Evolutionary conservation across 768 basidiomycete genomes (phyloP).

Genomic region (Pisolithus tinctorius): DNA sequence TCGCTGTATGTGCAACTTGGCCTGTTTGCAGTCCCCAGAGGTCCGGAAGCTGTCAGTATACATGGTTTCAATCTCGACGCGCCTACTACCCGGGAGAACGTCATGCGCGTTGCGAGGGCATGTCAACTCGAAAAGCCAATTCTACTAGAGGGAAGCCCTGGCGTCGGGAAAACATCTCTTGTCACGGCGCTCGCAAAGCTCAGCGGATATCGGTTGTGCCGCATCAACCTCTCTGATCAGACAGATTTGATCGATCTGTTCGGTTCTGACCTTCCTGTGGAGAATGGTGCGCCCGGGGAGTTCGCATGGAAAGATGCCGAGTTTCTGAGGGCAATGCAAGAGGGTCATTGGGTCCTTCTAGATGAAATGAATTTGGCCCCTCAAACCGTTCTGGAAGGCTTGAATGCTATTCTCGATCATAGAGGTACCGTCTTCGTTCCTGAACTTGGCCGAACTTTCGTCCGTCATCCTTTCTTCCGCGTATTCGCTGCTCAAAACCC

Average conservation of each 20-base stretch:
- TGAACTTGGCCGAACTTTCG: constrained; percentile 85
- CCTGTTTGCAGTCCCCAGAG: constrained; percentile 64
- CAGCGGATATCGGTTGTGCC: constrained; percentile 71
- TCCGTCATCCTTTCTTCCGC: constrained; percentile 86
- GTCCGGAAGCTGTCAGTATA: constrained; percentile 31
- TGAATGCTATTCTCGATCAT: constrained; percentile 95
- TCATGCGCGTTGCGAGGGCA: constrained; percentile 81
- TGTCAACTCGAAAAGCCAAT: constrained; percentile 89
- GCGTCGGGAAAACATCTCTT: constrained; percentile 96
- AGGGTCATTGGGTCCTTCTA: constrained; percentile 96
- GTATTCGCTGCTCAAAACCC: constrained; percentile 99
- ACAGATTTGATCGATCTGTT: constrained; percentile 95
- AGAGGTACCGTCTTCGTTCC: constrained; percentile 93
- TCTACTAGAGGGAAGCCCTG: constrained; percentile 93
- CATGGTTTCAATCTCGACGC: constrained; percentile 74
- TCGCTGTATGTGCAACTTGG: constrained; percentile 52
- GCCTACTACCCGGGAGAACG: constrained; percentile 84
- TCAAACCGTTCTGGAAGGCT: constrained; percentile 92
- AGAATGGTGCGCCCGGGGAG: constrained; percentile 84
- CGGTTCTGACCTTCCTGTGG: constrained; percentile 92
- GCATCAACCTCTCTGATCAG: constrained; percentile 97
- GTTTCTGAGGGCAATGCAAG: constrained; percentile 86
- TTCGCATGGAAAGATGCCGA: constrained; percentile 98
- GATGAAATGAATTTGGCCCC: constrained; percentile 99
- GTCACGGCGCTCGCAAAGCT: constrained; percentile 80